A percentile compares a stretch with the other conserved stretches of the same genome.
Conservation (phyloP, 2,329 filamentous ascomycete genomes). For the Fusarium neocosmosporiellum region DNA sequence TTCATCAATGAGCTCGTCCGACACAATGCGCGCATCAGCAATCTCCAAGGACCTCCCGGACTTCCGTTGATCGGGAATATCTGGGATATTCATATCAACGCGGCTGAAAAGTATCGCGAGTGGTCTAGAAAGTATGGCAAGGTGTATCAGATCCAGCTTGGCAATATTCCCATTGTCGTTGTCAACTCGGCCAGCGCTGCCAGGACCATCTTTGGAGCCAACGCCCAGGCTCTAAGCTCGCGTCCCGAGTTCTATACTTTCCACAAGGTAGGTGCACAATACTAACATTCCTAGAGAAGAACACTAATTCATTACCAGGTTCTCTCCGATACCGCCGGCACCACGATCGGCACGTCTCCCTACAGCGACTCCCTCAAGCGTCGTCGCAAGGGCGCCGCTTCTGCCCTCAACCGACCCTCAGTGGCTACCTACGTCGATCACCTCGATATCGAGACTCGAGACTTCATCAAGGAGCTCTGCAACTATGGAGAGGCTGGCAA, state of each 20-base stretch:
- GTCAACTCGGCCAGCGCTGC: constrained; percentile 66
- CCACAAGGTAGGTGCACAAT: constrained; percentile 58
- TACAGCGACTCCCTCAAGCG: constrained; percentile 74
- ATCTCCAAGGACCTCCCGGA: constrained; percentile 60
- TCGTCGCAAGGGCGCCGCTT: constrained; percentile 72
- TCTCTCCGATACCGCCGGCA: constrained; percentile 72
- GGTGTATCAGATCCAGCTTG: constrained; percentile 68
- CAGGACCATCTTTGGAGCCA: constrained; percentile 61
- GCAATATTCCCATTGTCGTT: constrained; percentile 66
- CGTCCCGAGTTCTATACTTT: constrained; percentile 70
- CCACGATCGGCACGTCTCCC: constrained; percentile 75
- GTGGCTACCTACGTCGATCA: constrained; percentile 72
- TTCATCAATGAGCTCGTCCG: constrained; percentile 62
- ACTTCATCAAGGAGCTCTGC: constrained; percentile 71
- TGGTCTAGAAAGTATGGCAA: constrained; percentile 61
- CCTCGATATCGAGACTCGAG: constrained; percentile 70
- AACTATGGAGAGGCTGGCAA: constrained; percentile 66
- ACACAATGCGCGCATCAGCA: constrained; percentile 55
- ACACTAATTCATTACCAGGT: constrained; percentile 53
- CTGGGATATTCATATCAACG: constrained; percentile 64
- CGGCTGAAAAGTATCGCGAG: constrained; percentile 65
- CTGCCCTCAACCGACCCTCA: constrained; percentile 72
- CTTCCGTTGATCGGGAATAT: constrained; percentile 67
- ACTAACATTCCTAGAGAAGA: fast-evolving
- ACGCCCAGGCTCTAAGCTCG: constrained; percentile 65